These are phyloP conservation scores for Glarea lozoyensis DNA, from an alignment of 495 filamentous ascomycete species.

Conservation along the genomic window DNA sequence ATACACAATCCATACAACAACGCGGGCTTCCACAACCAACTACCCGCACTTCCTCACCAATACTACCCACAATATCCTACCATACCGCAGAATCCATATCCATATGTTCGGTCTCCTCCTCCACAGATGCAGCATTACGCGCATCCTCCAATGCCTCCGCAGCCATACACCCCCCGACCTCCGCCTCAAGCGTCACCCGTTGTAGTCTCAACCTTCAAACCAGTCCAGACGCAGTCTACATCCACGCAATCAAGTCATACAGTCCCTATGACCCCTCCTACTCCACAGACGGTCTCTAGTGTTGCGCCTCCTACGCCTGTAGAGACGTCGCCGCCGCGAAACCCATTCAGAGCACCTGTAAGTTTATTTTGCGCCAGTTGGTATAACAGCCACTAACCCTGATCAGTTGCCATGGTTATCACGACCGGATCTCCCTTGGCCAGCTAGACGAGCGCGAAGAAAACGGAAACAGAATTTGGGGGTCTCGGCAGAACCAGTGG, in stretches of 20 bases:
- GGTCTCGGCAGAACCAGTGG: conserved; percentile 18
- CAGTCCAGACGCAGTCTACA: conserved; percentile 27
- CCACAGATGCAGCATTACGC: conserved; percentile 19
- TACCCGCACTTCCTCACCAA: conserved; percentile 17
- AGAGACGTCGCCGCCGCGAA: conserved; percentile 5
- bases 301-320: conserved; percentile 9
- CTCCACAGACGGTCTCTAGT: conserved; percentile 15
- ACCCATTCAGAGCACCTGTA: conserved; percentile 57
- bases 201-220: conserved; percentile 26
- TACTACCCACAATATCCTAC: conserved; percentile 35
- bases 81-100: no score
- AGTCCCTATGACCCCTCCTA: conserved; percentile 30
- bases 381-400: conserved; percentile 8
- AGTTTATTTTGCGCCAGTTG: conserved; percentile 24
- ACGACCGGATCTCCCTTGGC: conserved; percentile 56
- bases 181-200: conserved; percentile 34
- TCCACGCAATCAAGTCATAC: conserved; percentile 37
- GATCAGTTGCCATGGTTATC: conserved; percentile 77
- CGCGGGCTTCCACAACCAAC: conserved; percentile 26
- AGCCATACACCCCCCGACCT: conserved; percentile 27
- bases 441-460: conserved; percentile 33
- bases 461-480: conserved; percentile 20
- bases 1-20: conserved; percentile 26
- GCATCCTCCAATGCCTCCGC: conserved; percentile 25
- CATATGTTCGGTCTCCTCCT: conserved; percentile 22